Base-by-base conservation (phyloP, 768 basidiomycete genomes). In the Pleurotus platypus region DNA sequence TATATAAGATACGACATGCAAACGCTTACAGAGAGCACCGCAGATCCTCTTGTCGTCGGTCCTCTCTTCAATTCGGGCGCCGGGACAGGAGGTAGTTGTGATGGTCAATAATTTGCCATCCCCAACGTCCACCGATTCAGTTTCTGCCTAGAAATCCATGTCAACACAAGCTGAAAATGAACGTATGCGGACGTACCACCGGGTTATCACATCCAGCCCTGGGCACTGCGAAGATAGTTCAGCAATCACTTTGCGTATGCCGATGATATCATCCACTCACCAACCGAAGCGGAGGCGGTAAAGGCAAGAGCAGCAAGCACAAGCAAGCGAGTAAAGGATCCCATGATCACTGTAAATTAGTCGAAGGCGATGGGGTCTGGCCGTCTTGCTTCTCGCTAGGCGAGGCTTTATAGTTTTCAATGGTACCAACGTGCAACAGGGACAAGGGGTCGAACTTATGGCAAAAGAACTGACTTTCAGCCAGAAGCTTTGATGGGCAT, bases 31-130 rank as follows among this genome's bases (percentile, higher is more conserved):
- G n/a, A 53, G 38, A 9, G 37, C 51, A 40, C 51, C 51, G 13
- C 51, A 53, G 3, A 53, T 53, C 51, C 51, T 53, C 38, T 53
- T 53, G 51, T 53, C 51, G 38, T 53, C 51, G 51, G 51, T 53
- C 13, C 51, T 15, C 38, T 39, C 51, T 24, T 15, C 51, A 20
- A 53, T 42, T 22, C 15, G 38, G 22, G 38, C 16, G 11, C 39
- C 51, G 7, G 51, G 38, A 15, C 51, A 53, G 37, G 20, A 11
- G 8, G 51, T 53, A n/a, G n/a, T 53, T 24, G 5, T 15, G 18
- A 53, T 53, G 6, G 51, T 53, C 11, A 53, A 9, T 20, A 53
- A 40, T n/a, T 38, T 5, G 15, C 51, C 51, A 30, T 53, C 15
- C 11, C 51, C 51, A 0, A 42, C 24, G 22, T 9, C 9, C 3